Conservation (phyloP, 345 rosid species). For the Corchorus olitorius region DNA sequence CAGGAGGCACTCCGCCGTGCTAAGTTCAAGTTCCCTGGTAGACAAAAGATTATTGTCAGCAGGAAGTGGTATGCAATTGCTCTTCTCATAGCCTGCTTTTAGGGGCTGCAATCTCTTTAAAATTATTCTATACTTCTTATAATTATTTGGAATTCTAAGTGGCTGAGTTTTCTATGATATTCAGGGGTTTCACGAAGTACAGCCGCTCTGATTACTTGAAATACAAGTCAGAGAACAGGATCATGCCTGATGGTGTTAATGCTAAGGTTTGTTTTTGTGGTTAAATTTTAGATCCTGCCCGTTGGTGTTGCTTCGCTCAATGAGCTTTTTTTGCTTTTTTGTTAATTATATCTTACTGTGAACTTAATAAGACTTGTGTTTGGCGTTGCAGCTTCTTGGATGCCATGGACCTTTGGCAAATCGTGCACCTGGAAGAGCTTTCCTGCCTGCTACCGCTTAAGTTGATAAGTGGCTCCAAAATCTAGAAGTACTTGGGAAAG, state of each 20-base stretch:
- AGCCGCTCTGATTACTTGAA: constrained; percentile 57
- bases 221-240: constrained; percentile 60
- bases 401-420: constrained; percentile 68
- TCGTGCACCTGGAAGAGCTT: constrained; percentile 68
- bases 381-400: constrained; percentile 58
- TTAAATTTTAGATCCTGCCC: not conserved
- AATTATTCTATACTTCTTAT: not conserved
- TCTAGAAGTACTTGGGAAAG: not conserved
- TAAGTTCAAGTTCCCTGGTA: constrained; percentile 79
- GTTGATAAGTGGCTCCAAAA: not conserved
- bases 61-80: constrained; percentile 56
- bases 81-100: not conserved
- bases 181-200: constrained; percentile 76
- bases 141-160: not conserved
- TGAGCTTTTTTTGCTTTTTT: not conserved
- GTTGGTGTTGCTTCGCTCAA: not conserved
- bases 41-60: constrained; percentile 81
- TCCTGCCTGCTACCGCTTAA: constrained; percentile 44
- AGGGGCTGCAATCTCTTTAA: not conserved
- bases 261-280: constrained; percentile 51
- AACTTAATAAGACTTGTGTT: not conserved
- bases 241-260: constrained; percentile 68
- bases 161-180: not conserved
- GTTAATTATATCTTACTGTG: not conserved
- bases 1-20: constrained; percentile 86